Evolutionary conservation across 768 basidiomycete genomes (phyloP).

Genomic region (Tulasnella sp.): DNA sequence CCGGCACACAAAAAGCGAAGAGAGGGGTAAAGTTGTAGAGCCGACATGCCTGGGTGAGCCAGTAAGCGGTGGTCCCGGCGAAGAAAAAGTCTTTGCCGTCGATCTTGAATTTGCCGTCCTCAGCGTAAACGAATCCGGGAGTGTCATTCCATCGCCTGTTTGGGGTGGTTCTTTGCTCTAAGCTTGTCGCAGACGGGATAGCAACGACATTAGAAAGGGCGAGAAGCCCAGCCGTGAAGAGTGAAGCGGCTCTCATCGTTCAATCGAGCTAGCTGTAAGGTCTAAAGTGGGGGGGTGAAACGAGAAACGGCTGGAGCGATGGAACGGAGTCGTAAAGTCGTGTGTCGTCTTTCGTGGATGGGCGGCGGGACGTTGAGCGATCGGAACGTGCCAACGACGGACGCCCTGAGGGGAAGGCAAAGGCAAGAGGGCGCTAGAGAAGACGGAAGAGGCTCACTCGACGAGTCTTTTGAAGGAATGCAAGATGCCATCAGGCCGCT

Average conservation of each 20-base stretch:
- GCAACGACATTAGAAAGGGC: neutral
- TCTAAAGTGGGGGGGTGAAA: neutral
- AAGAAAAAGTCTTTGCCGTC: conserved; percentile 22
- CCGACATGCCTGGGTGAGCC: conserved; percentile 25
- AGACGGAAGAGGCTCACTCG: neutral
- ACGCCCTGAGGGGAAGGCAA: neutral
- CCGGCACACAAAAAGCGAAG: no score
- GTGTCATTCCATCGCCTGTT: neutral
- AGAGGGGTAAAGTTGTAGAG: neutral
- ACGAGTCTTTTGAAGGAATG: neutral
- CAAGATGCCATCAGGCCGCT: neutral
- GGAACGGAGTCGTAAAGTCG: neutral
- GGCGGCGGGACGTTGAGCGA: neutral
- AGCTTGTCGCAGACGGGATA: neutral
- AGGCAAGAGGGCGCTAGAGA: neutral
- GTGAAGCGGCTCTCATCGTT: neutral
- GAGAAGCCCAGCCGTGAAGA: conserved; percentile 13
- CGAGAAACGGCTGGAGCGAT: neutral
- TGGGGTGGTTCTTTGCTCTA: neutral
- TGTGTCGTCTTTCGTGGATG: neutral
- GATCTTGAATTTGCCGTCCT: conserved; percentile 23
- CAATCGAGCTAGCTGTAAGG: no score
- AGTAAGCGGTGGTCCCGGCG: conserved; percentile 28
- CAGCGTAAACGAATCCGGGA: conserved; percentile 19
- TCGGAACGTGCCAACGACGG: neutral